Conservation (phyloP, 345 rosid species). For the Citrus inodora region DNA sequence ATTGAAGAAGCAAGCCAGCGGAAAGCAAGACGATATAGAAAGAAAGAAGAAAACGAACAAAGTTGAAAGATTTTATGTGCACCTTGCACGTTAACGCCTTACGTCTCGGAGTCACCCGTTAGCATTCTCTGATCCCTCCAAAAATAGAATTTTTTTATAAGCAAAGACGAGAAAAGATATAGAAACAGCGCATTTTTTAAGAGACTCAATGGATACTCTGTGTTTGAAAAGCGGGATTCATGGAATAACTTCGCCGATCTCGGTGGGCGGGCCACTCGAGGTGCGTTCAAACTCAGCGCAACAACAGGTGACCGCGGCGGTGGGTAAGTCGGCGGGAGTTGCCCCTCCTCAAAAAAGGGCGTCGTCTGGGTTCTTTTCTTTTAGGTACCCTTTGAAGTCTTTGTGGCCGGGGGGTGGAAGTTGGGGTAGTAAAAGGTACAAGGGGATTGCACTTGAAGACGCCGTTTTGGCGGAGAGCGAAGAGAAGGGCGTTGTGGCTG, state of each 20-base stretch:
- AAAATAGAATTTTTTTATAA: not conserved
- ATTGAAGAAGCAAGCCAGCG: not conserved
- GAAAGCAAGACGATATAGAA: not conserved
- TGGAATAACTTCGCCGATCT: slow-evolving; percentile 49
- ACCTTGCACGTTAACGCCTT: slow-evolving; percentile 46
- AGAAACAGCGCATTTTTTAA: not conserved
- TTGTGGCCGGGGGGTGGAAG: slow-evolving; percentile 44
- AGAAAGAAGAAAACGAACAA: slow-evolving; percentile 15
- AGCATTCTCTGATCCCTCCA: not conserved
- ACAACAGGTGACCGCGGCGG: slow-evolving; percentile 38
- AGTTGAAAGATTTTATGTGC: slow-evolving; percentile 32
- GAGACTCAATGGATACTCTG: slow-evolving; percentile 41
- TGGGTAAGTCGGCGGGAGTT: slow-evolving; percentile 36
- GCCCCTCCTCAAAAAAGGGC: slow-evolving; percentile 37
- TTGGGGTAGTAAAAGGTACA: slow-evolving; percentile 14
- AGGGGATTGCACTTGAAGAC: slow-evolving; percentile 59
- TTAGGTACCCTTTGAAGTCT: slow-evolving; percentile 50
- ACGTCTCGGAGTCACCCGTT: slow-evolving; percentile 3
- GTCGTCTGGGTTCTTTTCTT: slow-evolving; percentile 48
- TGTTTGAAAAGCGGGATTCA: slow-evolving; percentile 56
- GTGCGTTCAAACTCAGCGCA: slow-evolving; percentile 38
- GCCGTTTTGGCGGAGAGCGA: slow-evolving; percentile 48
- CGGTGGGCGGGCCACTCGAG: slow-evolving; percentile 36
- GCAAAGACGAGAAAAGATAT: not conserved
- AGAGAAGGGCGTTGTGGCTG: slow-evolving; percentile 29